Conservation (phyloP, 2,329 filamentous ascomycete genomes). For the Dactylellina cionopaga region DNA sequence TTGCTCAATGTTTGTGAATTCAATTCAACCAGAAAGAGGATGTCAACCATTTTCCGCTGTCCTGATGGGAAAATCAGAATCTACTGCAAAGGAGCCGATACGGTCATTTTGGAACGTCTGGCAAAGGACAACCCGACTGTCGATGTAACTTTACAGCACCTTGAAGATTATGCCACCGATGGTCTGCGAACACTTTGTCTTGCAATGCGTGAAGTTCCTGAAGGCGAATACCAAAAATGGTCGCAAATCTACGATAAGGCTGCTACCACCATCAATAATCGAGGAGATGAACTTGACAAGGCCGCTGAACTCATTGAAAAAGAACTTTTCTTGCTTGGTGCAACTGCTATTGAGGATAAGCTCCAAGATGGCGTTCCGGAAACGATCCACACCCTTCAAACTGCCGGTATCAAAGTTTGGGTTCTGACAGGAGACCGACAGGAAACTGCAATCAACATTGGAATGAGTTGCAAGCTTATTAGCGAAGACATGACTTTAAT, state of each 20-base stretch:
- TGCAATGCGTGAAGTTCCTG: slow-evolving; percentile 90
- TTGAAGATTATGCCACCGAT: slow-evolving; percentile 98
- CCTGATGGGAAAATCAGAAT: slow-evolving; percentile 93
- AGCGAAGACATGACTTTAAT: slow-evolving; percentile 98
- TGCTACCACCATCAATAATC: slow-evolving; percentile 88
- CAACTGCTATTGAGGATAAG: slow-evolving; percentile 96
- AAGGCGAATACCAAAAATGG: slow-evolving; percentile 90
- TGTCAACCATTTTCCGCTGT: slow-evolving; percentile 97
- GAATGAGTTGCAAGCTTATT: slow-evolving; percentile 98
- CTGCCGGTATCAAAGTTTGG: slow-evolving; percentile 98
- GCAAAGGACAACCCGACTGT: slow-evolving; percentile 80
- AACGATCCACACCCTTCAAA: slow-evolving; percentile 95
- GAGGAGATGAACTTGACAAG: slow-evolving; percentile 95
- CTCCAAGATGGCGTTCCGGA: slow-evolving; percentile 97
- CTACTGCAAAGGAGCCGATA: slow-evolving; percentile 97
- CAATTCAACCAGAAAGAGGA: slow-evolving; percentile 95
- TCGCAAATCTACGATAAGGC: slow-evolving; percentile 85
- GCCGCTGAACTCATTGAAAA: slow-evolving; percentile 94
- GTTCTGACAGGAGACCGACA: slow-evolving; percentile 96
- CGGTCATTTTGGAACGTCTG: slow-evolving; percentile 92
- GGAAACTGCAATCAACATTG: slow-evolving; percentile 99
- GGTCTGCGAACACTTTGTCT: slow-evolving; percentile 93
- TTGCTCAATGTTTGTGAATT: slow-evolving; percentile 97
- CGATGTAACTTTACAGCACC: slow-evolving; percentile 87
- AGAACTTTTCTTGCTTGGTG: slow-evolving; percentile 88